Conservation (phyloP, 768 basidiomycete species). For the Stropharia rugosoannulata region DNA sequence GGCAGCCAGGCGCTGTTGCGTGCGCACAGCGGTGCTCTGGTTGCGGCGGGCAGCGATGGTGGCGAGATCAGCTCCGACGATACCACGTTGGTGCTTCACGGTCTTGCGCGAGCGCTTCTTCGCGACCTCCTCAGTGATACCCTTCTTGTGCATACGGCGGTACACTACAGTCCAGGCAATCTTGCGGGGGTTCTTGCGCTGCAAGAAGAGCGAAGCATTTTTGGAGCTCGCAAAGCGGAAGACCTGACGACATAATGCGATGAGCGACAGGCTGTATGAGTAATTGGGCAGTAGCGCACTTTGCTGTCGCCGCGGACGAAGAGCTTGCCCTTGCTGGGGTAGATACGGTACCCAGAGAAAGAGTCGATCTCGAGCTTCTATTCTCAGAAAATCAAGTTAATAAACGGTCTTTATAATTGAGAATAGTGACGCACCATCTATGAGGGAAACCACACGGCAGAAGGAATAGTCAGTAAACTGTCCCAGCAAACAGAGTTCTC, state of each 20-base stretch:
- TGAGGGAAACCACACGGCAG: conserved; percentile 13
- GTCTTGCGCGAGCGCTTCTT: conserved; percentile 98
- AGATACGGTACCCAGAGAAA: conserved; percentile 97
- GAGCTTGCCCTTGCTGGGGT: conserved; percentile 95
- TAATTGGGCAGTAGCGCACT: conserved; percentile 40
- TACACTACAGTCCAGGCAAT: conserved; percentile 95
- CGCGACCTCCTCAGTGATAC: conserved; percentile 97
- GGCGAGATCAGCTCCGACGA: conserved; percentile 94
- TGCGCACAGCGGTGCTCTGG: conserved; percentile 84
- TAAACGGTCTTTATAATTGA: not conserved
- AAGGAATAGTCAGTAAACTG: conserved; percentile 14
- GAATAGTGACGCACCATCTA: conserved; percentile 40
- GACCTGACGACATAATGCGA: conserved; percentile 46
- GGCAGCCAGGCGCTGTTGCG: conserved; percentile 78
- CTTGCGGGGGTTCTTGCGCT: conserved; percentile 99
- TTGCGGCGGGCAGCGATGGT: conserved; percentile 90
- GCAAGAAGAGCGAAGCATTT: conserved; percentile 94
- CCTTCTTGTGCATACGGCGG: conserved; percentile 99
- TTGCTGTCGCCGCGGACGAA: conserved; percentile 97
- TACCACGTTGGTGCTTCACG: conserved; percentile 97
- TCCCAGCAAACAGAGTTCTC: not conserved
- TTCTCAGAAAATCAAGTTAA: conserved; percentile 26
- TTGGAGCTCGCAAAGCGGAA: conserved; percentile 96
- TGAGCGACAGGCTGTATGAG: not conserved
- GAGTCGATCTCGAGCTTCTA: conserved; percentile 99